Base-by-base conservation (phyloP, 202 grass and related monocot species). In the Setaria viridis region DNA sequence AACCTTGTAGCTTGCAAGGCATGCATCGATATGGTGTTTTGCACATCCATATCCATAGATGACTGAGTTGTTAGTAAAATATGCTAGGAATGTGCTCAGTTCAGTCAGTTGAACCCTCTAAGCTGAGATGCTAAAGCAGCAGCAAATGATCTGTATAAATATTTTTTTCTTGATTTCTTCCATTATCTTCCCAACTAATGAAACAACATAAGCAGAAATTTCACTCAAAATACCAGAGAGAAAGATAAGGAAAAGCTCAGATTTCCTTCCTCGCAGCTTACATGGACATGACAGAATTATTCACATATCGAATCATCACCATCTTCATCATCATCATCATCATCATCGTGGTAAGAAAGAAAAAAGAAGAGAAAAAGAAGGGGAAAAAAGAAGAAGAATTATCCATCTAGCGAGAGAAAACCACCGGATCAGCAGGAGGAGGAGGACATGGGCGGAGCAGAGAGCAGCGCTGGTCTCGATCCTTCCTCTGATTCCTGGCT, bases 191-290 rank as follows among this genome's bases (percentile, higher is more conserved):
- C 85, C 77, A 78, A 88, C 70, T 58, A 91, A 88, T 82, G 78
- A 91, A 91, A 85, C 65, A 70, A 74, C 73, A 87, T 15, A 9
- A 70, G 72, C 16, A 54, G 74, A 42, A 59, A 79, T 42, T 78
- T 73, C 12, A 69, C 62, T 74, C 47, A 15, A 32, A 59, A 85
- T 49, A 87, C 63, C 70, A 88, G 62, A 80, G 80, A 87, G 81
- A 85, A 85, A 81, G 55, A 65, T 67, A 72, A 81, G 81, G 72
- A 91, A 85, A 91, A 88, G 57, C 85, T 91, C 82, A 88, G 89
- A 91, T 91, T 91, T 88, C 82, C 89, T 91, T 67, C 76, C 71
- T 85, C 81, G 59, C 85, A 85, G 82, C 77, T 82, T 91, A 88
- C 85, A 88, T 68, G 56, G 80, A 73, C 76, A 88, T 72, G 41